Percentiles rank a stretch among this genome's conserved stretches.
Evolutionary conservation across 2,329 filamentous ascomycete species (phyloP).

Genomic region (Stachybotrys chlorohalonatus): DNA sequence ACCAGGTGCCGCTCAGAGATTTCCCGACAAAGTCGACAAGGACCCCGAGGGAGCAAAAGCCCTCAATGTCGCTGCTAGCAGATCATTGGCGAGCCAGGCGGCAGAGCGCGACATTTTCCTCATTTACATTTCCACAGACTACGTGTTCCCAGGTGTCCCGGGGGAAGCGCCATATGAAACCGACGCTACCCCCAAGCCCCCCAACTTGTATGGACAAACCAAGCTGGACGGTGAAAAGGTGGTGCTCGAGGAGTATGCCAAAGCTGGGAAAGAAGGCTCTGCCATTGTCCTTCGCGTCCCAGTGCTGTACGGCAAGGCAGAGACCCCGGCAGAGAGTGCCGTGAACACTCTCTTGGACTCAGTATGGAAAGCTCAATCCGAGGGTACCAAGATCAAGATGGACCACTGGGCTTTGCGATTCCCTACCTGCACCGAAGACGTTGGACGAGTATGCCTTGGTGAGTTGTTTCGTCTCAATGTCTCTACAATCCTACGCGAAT

Average conservation of each 20-base stretch:
- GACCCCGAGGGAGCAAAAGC: constrained; percentile 66
- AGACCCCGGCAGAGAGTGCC: constrained; percentile 65
- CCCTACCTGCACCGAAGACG: constrained; percentile 83
- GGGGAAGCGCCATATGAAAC: constrained; percentile 80
- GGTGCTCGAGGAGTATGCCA: constrained; percentile 52
- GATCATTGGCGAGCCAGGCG: constrained; percentile 56
- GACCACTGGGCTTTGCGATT: constrained; percentile 80
- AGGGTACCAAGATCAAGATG: constrained; percentile 58
- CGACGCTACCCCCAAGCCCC: constrained; percentile 53
- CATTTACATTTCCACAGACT: constrained; percentile 76
- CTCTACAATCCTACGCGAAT: too few species aligned
- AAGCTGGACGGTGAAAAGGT: constrained; percentile 54
- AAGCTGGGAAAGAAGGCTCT: constrained; percentile 38
- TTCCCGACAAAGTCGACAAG: constrained; percentile 74
- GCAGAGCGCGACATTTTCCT: constrained; percentile 51
- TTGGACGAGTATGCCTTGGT: constrained; percentile 67
- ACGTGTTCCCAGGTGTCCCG: constrained; percentile 63
- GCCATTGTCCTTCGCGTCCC: constrained; percentile 72
- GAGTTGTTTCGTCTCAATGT: constrained; percentile 16
- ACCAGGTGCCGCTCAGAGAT: constrained; percentile 75
- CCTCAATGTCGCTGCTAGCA: constrained; percentile 67
- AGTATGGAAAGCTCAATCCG: constrained; percentile 64
- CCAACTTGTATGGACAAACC: constrained; percentile 65
- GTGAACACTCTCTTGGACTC: constrained; percentile 73
- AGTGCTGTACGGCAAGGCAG: constrained; percentile 72